phyloP scores from a whole-genome alignment of 2,329 filamentous ascomycete species.

The Microcyclosporella mali region DNA sequence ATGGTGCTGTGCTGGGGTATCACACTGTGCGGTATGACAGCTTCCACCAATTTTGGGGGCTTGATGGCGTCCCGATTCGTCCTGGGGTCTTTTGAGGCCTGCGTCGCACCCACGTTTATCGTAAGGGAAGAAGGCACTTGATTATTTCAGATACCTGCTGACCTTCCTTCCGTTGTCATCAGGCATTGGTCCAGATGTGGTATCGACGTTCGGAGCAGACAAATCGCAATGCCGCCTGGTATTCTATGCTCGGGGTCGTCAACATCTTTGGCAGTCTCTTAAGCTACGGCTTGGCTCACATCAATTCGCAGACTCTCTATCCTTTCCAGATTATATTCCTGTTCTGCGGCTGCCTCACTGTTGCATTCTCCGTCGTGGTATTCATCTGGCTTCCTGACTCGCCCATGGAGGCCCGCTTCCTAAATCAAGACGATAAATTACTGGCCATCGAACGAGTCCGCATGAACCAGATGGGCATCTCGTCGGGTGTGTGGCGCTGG shows the following conservation, averaged over 20 bases:
- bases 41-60: conserved; percentile 44
- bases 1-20: conserved; percentile 49
- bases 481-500: conserved; percentile 45
- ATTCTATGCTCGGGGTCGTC: conserved; percentile 26
- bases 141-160: too few relatives aligned
- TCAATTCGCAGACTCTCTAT: conserved; percentile 17
- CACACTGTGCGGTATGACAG: conserved; percentile 48
- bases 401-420: conserved; percentile 54
- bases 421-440: conserved; percentile 51
- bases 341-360: conserved; percentile 40
- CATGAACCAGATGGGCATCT: conserved; percentile 40
- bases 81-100: conserved; percentile 52
- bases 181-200: conserved; percentile 26
- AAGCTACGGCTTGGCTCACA: conserved; percentile 25
- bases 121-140: too few relatives aligned
- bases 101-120: conserved; percentile 26
- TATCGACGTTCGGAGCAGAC: conserved; percentile 26
- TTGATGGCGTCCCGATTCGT: conserved; percentile 51
- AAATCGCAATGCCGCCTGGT: conserved; percentile 27
- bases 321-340: conserved; percentile 27
- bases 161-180: too few relatives aligned
- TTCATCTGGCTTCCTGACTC: conserved; percentile 59
- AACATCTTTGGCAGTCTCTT: conserved; percentile 28
- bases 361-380: conserved; percentile 47
- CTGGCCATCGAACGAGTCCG: conserved; percentile 51